Evolutionary conservation across 139 green algal species (phyloP), one percentile per base, ranked within the genome.

Genomic region (Pycnococcus provasolii): DNA sequence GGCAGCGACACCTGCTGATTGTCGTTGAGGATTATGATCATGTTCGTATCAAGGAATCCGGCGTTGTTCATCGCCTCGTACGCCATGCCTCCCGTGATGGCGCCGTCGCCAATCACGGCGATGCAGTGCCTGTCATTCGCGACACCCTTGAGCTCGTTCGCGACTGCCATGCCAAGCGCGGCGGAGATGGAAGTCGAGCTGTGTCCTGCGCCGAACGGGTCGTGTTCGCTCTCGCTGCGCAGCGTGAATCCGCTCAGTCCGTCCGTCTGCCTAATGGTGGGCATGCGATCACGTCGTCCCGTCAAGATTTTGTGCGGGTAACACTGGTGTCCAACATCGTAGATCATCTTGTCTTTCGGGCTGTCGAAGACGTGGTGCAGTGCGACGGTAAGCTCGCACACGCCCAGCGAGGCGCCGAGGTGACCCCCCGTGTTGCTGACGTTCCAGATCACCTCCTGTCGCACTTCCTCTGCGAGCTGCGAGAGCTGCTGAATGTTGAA

Each of bases 11-110:
- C 91, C 84, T 99, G 92, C 80, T 97, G 90, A 83, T 99, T 99
- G 80, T 99, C 93, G 70, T 99, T 99, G 26, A 99, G 82, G 45
- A 99, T 91, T 62, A 99, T 88, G 71, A 99, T 95, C 92, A 99
- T 98, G 79, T 99, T 99, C 63, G 85, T 95, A 82, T 99, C 92
- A 67, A 98, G 75, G 80, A 96, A 99, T 42, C 93, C 93, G 9
- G 92, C 93, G 71, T 98, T 93, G 84, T 99, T 99, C 91, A 99
- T 97, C 41, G 93, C 93, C 81, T 99, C 93, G 44, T 99, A 99
- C 0, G 93, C 90, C 90, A 97, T 96, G 59, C 93, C 93, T 5
- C 91, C 93, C 0, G 93, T 99, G 74, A 99, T 98, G n/a, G 91
- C 91, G 1, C 93, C 93, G 64, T 99, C 93, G 4, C 93, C 93